Percentiles rank a stretch among this genome's conserved stretches.
Evolutionary conservation across 768 basidiomycete genomes (phyloP).

Genomic region (Lactifluus hygrophoroides): DNA sequence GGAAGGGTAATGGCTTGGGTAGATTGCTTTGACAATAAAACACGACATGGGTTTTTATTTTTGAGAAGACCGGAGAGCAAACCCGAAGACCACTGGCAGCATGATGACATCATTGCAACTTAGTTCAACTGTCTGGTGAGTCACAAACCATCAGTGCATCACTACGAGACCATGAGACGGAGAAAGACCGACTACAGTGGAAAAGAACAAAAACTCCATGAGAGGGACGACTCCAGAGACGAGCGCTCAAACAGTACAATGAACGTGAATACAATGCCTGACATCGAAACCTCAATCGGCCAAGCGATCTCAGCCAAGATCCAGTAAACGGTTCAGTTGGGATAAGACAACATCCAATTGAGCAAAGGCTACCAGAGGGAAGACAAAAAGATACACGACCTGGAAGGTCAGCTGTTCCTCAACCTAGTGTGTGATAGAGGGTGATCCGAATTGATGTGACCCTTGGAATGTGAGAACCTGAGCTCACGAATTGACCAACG

Average conservation of each 20-base stretch:
- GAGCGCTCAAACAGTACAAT: neutral
- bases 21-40: slow-evolving; percentile 29
- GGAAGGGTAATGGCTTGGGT: slow-evolving; percentile 27
- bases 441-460: too few relatives aligned
- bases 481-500: too few relatives aligned
- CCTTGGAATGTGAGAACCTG: too few relatives aligned
- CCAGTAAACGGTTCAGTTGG: too few relatives aligned
- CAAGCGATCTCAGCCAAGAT: neutral
- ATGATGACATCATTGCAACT: neutral
- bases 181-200: too few relatives aligned
- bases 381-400: neutral
- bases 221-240: too few relatives aligned
- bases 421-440: too few relatives aligned
- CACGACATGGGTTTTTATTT: slow-evolving; percentile 30
- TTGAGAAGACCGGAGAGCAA: slow-evolving; percentile 24
- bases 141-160: too few relatives aligned
- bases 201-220: too few relatives aligned
- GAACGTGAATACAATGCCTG: neutral
- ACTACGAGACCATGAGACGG: too few relatives aligned
- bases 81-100: neutral
- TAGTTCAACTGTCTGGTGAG: too few relatives aligned
- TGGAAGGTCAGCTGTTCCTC: too few relatives aligned
- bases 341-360: neutral
- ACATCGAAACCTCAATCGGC: neutral
- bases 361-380: neutral